Base-by-base conservation (phyloP, 2,329 filamentous ascomycete species). In the Reticulascus tulasneorum region DNA sequence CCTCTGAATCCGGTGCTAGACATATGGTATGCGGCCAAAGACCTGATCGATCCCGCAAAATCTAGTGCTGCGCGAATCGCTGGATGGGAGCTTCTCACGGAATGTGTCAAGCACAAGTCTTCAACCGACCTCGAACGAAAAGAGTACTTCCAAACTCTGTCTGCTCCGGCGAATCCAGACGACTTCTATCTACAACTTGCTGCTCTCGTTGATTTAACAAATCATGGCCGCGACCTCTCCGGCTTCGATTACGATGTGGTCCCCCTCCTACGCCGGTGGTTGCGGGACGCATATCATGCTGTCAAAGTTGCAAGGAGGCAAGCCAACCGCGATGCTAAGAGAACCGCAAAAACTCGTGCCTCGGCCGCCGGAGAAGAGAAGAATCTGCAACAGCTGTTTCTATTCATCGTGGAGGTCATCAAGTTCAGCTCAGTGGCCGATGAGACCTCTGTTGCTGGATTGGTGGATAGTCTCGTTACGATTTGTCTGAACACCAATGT, bases 351-450 rank as follows among this genome's bases (percentile, higher is more conserved):
- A 57, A 54, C 23, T 63, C 68, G 51, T 45, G 52, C 57, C 7
- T 55, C 62, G 16, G 55, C 54, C 6, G 62, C 63, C 4, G 68
- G 64, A 19, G 78, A 82, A 50, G 79, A 84, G 42, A 71, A 73
- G 46, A 80, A 78, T 49, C 65, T 89, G 35, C 63, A 72, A 3
- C 71, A 75, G 30, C 60, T 88, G 3, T 87, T 88, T 51, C 59
- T 66, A 10, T 84, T 81, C 46, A 69, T 84, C 35, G 71, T 74
- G 38, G 78, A 85, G 44, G 69, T 86, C 35, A 78, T 86, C 62
- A 87, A 86, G 53, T 89, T 86, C 66, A 86, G 82, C 54, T 84
- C 80, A 55, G 71, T 79, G 21, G 78, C 83, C 17, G 73, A 74
- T 45, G 80, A 85, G 45, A 60, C 69, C 21, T 75, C 82, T 29